A percentile compares a stretch with the other conserved stretches of the same genome.
These are phyloP conservation scores for Umbilicus rupestris DNA, from an alignment of 164 flowering plant species.

Conservation along the genomic window DNA sequence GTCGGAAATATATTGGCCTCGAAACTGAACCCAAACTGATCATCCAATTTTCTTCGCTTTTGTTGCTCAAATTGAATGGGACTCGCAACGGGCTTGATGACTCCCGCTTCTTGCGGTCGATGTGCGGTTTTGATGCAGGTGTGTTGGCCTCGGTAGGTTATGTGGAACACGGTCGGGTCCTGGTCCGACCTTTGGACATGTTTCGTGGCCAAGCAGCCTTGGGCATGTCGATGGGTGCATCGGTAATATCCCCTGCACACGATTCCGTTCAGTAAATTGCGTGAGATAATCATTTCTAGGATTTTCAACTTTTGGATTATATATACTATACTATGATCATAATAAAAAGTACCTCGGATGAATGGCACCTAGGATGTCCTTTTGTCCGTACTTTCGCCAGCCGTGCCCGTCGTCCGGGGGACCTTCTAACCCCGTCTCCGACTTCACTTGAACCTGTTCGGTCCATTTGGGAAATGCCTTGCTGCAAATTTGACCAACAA, in stretches of 20 bases:
- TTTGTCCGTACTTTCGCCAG: conserved; percentile 87
- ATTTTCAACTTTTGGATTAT: too few relatives aligned
- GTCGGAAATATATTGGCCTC: too few relatives aligned
- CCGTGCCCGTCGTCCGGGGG: conserved; percentile 46
- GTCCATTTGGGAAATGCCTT: conserved; percentile 26
- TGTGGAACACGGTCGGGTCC: conserved; percentile 34
- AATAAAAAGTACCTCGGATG: conserved; percentile 41
- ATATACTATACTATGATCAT: too few relatives aligned
- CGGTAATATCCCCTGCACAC: conserved; percentile 44
- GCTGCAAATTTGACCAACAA: conserved; percentile 28
- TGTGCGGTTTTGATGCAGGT: conserved; percentile 26
- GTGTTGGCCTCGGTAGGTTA: conserved; percentile 37
- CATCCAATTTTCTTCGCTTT: conserved; percentile 3
- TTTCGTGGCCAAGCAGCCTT: conserved; percentile 48
- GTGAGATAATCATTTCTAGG: too few relatives aligned
- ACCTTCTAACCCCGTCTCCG: conserved; percentile 30
- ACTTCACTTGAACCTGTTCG: conserved; percentile 24
- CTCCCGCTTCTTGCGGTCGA: not conserved
- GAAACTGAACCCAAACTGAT: not conserved
- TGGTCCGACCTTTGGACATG: conserved; percentile 43
- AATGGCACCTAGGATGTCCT: conserved; percentile 64
- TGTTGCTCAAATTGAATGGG: not conserved
- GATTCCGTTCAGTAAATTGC: not conserved
- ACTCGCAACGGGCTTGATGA: not conserved
- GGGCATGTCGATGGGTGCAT: conserved; percentile 39